Evolutionary conservation across 306 rosid genomes (phyloP).

Genomic region (Dryas octopetala): DNA sequence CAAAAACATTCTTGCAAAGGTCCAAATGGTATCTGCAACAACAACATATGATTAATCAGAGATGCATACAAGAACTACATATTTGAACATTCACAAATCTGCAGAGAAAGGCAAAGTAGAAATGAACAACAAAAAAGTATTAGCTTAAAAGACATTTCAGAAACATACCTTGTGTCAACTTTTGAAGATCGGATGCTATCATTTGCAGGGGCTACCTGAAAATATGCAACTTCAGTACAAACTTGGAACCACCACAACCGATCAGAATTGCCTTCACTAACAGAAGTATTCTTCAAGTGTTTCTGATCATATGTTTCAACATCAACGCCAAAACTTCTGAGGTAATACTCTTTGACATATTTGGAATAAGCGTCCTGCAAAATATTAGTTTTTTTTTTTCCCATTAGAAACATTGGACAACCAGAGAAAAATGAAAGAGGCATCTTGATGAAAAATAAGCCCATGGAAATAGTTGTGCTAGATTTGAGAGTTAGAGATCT

Average conservation of each 20-base stretch:
- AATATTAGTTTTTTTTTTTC: constrained; percentile 11
- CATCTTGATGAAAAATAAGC: constrained; percentile 19
- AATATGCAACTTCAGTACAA: constrained; percentile 92
- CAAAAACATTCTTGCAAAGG: constrained; percentile 92
- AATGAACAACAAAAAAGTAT: background rate
- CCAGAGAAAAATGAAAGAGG: background rate
- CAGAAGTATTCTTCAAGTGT: constrained; percentile 62
- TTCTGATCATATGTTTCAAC: constrained; percentile 60
- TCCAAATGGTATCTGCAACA: constrained; percentile 83
- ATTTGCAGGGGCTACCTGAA: constrained; percentile 92
- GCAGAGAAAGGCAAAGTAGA: background rate
- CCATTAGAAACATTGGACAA: constrained; percentile 29
- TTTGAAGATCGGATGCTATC: constrained; percentile 84
- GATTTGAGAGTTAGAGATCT: background rate
- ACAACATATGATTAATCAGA: constrained; percentile 21
- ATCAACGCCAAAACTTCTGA: constrained; percentile 45
- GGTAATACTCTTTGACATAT: constrained; percentile 60
- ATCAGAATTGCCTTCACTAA: constrained; percentile 48
- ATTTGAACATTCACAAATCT: background rate
- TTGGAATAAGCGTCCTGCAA: constrained; percentile 79
- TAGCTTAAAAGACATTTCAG: background rate
- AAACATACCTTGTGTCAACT: constrained; percentile 62
- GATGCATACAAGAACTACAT: constrained; percentile 5
- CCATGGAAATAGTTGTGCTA: background rate
- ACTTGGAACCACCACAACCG: constrained; percentile 99